Evolutionary conservation across 805 yeast species (phyloP), one percentile per base, ranked within the genome.

Genomic region (Pichia thaimueangensis): DNA sequence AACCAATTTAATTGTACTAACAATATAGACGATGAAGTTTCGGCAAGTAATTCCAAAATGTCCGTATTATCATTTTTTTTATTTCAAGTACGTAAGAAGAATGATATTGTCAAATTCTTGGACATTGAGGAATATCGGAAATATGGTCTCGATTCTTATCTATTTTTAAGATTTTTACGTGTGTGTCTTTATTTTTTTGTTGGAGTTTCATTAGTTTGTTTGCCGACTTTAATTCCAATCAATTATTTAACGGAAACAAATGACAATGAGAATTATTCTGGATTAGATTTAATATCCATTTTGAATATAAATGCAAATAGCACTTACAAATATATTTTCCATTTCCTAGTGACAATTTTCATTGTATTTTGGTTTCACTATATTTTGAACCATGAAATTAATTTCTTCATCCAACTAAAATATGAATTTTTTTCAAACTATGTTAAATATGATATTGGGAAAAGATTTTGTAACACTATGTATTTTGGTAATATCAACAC

Each of bases 101-200:
- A 37, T 16, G 36, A 43, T 35, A 29, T 39, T 12, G 8, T 53
- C 11, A 20, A 31, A 12, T 24, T 13, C 0, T 41, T 75, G 23
- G 47, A 54, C 8, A 62, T 75, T 5, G 64, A 67, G 8, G 62
- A 65, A 23, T 80, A 76, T 51, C 55, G 69, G 22, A 59, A 65
- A 1, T 61, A 73, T 47, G 94, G 95, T 0, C 56, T 85, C 7
- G 96, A 87, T 58, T 78, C 88, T 0, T 86, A 82, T 56, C 80
- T 82, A 54, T 81, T 85, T 49, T 52, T 86, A 3, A 59, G 95
- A 38, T 86, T 73, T 51, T 54, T 86, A 35, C 58, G 65, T 37
- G 62, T 80, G 5, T 53, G 83, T 10, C 54, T 76, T 25, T 47
- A 71, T 2, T 66, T 81, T 35, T 82, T 81, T 53, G 51, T 64